These are phyloP conservation scores for Ophiostoma piceae DNA, from an alignment of 2,329 filamentous ascomycete species.

Conservation along the genomic window DNA sequence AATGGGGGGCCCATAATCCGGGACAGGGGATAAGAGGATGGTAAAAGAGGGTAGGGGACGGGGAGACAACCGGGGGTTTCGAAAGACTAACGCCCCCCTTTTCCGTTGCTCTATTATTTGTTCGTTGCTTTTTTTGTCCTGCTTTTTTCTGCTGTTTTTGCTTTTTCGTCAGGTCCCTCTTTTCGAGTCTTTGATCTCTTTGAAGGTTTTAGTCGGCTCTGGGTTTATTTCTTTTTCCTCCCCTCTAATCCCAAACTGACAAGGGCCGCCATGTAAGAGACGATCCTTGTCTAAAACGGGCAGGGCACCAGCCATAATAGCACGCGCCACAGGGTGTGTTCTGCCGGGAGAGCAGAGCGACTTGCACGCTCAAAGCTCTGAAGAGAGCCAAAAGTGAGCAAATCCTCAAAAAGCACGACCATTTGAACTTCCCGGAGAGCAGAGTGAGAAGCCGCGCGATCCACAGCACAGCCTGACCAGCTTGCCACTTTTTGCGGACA, in stretches of 20 bases:
- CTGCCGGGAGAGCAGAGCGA: neutral
- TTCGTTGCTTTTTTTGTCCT: neutral
- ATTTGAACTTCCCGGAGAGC: neutral
- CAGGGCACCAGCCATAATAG: constrained; percentile 18
- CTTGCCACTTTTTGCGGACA: constrained; percentile 8
- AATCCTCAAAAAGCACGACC: neutral
- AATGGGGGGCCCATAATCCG: constrained; percentile 47
- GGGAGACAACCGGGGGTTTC: constrained; percentile 24
- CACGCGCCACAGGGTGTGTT: constrained; percentile 19
- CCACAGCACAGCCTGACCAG: constrained; percentile 6
- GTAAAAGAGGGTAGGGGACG: constrained; percentile 17
- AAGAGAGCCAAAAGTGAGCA: too few relatives aligned
- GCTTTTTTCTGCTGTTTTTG: neutral
- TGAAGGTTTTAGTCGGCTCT: constrained; percentile 7
- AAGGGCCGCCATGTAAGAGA: constrained; percentile 25
- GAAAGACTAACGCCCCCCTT: constrained; percentile 25
- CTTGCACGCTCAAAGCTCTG: neutral
- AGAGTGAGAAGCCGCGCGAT: neutral
- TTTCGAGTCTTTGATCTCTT: neutral
- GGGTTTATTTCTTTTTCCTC: neutral
- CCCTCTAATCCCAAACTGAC: constrained; percentile 25
- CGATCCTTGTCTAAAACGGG: constrained; percentile 20
- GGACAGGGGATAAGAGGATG: constrained; percentile 33
- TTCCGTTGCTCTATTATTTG: constrained; percentile 2
- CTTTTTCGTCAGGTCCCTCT: neutral